These are phyloP conservation scores for Termitomyces sp. DNA, from an alignment of 1,284 basidiomycete genomes.

Conservation along the genomic window DNA sequence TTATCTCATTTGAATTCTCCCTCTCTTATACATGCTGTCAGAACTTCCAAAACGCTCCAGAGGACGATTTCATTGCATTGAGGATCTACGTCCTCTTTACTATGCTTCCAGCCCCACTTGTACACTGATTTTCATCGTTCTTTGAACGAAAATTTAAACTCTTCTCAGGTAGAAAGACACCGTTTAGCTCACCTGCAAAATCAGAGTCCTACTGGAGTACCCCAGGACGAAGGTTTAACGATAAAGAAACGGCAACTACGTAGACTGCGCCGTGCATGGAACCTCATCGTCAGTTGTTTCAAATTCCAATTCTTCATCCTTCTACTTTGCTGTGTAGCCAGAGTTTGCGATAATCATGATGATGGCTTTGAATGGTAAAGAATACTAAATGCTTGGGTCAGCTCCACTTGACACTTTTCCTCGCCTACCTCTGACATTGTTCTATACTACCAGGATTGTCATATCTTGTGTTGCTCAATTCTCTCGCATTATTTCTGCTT, in stretches of 20 bases:
- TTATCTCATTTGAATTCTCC: neutral
- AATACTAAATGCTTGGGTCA: neutral
- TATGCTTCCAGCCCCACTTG: neutral
- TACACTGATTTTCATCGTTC: too few species aligned
- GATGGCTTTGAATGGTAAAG: neutral
- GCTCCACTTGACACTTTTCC: neutral
- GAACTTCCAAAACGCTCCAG: neutral
- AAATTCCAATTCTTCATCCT: too few species aligned
- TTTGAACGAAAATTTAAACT: neutral
- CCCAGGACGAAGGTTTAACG: neutral
- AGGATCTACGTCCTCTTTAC: neutral
- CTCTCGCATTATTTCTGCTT: too few species aligned
- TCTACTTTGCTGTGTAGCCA: neutral
- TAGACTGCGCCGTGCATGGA: neutral
- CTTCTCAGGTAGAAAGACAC: neutral
- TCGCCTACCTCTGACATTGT: neutral
- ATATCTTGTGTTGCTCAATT: neutral
- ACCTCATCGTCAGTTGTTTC: neutral
- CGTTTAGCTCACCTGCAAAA: neutral
- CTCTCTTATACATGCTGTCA: neutral
- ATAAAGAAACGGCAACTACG: neutral
- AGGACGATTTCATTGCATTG: neutral
- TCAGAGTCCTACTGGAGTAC: neutral
- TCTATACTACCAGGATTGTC: neutral
- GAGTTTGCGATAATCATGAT: neutral